A percentile compares a stretch with the other conserved stretches of the same genome.
phyloP scores from a whole-genome alignment of 2,329 filamentous ascomycete genomes.

The Fusarium oligoseptatum region DNA sequence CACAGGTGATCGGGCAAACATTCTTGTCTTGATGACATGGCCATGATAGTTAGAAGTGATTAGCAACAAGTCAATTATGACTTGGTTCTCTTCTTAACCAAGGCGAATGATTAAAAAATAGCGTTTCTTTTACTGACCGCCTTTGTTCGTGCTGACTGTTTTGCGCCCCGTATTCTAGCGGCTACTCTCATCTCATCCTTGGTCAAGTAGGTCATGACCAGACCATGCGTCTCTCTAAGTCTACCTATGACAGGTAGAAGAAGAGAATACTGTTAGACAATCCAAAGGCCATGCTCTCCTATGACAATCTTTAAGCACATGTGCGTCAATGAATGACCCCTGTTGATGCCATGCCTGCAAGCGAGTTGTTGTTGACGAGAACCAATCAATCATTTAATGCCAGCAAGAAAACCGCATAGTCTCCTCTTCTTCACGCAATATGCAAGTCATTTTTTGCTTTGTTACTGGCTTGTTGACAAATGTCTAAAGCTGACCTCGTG shows the following conservation, averaged over 20 bases:
- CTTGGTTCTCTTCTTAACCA: not conserved
- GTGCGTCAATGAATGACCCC: not conserved
- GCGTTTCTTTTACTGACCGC: not conserved
- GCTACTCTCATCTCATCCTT: not conserved
- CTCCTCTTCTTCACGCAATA: not conserved
- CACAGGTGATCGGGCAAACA: not conserved
- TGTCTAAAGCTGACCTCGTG: conserved; percentile 3
- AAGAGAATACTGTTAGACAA: not conserved
- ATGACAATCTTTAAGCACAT: not conserved
- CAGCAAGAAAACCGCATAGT: not conserved
- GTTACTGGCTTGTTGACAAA: conserved; percentile 8
- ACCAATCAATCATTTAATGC: not conserved
- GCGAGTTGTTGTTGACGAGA: no score
- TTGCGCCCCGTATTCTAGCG: not conserved
- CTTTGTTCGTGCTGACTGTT: not conserved
- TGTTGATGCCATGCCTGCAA: not conserved
- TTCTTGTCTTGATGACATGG: not conserved
- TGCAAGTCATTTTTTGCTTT: not conserved
- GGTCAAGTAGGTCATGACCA: not conserved
- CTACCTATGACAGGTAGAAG: not conserved
- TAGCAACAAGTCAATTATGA: not conserved
- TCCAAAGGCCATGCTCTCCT: not conserved
- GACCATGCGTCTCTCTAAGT: not conserved
- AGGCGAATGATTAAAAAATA: not conserved
- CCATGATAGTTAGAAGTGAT: not conserved